Percentiles rank a stretch among this genome's conserved stretches.
These are phyloP conservation scores for Saitozyma podzolica DNA, from an alignment of 768 basidiomycete species.

Conservation along the genomic window DNA sequence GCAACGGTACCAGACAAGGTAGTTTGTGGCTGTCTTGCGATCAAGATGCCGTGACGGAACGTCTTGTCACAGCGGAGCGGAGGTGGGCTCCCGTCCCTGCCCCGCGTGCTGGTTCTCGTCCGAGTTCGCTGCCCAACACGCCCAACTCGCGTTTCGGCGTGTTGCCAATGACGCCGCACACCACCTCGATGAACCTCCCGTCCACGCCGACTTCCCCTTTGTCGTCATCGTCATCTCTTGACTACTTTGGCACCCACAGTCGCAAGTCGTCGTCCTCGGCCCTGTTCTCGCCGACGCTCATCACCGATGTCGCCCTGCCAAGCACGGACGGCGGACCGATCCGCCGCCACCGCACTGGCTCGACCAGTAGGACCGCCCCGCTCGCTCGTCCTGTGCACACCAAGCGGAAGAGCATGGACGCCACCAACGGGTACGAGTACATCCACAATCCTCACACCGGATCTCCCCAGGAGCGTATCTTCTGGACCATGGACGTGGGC, in stretches of 20 bases:
- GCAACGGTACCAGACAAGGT: slow-evolving; percentile 20
- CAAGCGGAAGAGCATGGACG: slow-evolving; percentile 26
- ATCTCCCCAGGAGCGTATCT: slow-evolving; percentile 8
- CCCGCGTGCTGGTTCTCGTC: slow-evolving; percentile 20
- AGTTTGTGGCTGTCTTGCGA: slow-evolving; percentile 43
- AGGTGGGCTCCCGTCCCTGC: slow-evolving; percentile 20
- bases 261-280: slow-evolving; percentile 34
- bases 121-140: slow-evolving; percentile 30
- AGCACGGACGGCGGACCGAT: slow-evolving; percentile 37
- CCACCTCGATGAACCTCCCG: slow-evolving; percentile 14
- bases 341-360: slow-evolving; percentile 30
- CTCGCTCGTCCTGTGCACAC: slow-evolving; percentile 27
- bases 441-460: slow-evolving; percentile 6
- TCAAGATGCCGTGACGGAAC: slow-evolving; percentile 28
- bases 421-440: slow-evolving; percentile 11
- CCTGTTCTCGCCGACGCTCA: slow-evolving; percentile 24
- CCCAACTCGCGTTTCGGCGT: slow-evolving; percentile 36
- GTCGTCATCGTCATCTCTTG: slow-evolving; percentile 25
- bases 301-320: slow-evolving; percentile 18
- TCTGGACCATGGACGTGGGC: slow-evolving; percentile 41
- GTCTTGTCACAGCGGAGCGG: slow-evolving; percentile 22
- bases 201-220: slow-evolving; percentile 40
- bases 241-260: slow-evolving; percentile 39
- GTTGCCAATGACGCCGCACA: slow-evolving; percentile 47
- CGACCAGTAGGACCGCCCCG: slow-evolving; percentile 21